phyloP scores from a whole-genome alignment of 305 asterid species.

The Striga hermonthica region DNA sequence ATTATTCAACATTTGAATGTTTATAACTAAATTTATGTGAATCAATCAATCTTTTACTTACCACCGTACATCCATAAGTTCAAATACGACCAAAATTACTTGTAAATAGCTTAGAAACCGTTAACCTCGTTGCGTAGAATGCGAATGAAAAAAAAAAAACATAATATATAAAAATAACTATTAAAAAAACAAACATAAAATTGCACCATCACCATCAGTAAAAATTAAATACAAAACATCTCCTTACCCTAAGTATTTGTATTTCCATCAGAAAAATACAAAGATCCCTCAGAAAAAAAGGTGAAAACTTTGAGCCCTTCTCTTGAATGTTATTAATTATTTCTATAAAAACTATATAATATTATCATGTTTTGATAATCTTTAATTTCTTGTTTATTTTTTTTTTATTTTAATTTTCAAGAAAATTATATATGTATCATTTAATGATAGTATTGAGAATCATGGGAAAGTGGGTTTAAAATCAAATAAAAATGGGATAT shows the following conservation, averaged over 20 bases:
- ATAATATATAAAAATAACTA: too few relatives aligned
- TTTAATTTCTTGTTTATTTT: not conserved
- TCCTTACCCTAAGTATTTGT: conserved; percentile 11
- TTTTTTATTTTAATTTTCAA: not conserved
- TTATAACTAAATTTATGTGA: conserved; percentile 12
- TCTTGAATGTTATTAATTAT: conserved; percentile 26
- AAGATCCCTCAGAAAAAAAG: conserved; percentile 10
- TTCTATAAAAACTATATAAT: too few relatives aligned
- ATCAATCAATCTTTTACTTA: conserved; percentile 8
- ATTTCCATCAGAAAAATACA: not conserved
- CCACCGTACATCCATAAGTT: not conserved
- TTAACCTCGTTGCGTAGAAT: too few relatives aligned
- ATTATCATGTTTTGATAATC: not conserved
- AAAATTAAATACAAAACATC: not conserved
- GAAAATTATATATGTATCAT: too few relatives aligned
- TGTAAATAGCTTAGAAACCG: not conserved
- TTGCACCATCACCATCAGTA: not conserved
- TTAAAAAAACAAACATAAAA: not conserved
- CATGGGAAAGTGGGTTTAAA: conserved; percentile 32
- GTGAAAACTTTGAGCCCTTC: conserved; percentile 17
- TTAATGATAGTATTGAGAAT: conserved; percentile 9
- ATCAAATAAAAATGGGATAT: conserved; percentile 39
- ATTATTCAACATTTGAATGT: conserved; percentile 17
- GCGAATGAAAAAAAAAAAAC: too few relatives aligned
- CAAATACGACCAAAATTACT: not conserved